Conservation (phyloP, 176 grass and related monocot genomes). For the maize (Zea mays) region DNA sequence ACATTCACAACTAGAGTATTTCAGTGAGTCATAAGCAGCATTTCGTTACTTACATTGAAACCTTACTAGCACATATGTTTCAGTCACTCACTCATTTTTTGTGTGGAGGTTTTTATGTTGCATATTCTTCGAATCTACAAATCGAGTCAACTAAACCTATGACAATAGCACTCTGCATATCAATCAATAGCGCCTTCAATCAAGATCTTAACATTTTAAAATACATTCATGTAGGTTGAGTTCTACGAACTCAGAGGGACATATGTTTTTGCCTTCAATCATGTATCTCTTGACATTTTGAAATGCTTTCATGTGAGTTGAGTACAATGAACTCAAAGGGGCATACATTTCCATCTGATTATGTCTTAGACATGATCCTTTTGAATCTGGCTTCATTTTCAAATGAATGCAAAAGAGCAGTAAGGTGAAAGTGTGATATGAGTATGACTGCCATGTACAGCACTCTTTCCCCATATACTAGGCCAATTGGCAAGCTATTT, state of each 20-base stretch:
- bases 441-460: background rate
- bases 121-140: background rate
- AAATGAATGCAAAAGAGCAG: background rate
- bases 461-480: background rate
- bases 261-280: background rate
- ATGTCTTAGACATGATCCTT: background rate
- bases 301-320: background rate
- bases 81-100: constrained; percentile 2
- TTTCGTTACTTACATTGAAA: constrained; percentile 5
- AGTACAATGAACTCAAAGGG: background rate
- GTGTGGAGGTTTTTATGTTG: background rate
- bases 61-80: background rate
- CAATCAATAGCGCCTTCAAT: background rate
- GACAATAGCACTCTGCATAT: background rate
- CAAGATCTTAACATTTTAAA: constrained; percentile 1
- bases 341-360: background rate
- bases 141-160: background rate
- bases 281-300: background rate
- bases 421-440: background rate
- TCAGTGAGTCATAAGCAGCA: background rate
- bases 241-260: background rate
- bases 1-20: background rate
- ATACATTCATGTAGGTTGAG: background rate
- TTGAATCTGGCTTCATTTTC: background rate
- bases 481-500: background rate